Evolutionary conservation across 2,329 filamentous ascomycete species (phyloP).

Genomic region (Calonectria henricotiae): DNA sequence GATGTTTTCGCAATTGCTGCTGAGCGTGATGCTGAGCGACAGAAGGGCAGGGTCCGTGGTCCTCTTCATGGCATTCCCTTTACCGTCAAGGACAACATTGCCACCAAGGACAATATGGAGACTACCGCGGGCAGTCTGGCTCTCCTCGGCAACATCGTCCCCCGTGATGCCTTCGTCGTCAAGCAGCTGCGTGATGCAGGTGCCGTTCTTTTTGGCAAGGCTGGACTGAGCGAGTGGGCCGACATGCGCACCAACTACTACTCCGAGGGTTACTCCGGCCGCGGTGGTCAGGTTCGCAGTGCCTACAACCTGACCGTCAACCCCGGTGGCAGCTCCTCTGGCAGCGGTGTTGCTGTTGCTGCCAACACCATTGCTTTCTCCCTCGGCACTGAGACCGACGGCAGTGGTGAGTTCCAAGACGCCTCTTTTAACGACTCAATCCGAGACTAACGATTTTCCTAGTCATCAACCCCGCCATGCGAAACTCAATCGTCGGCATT

Average conservation of each 20-base stretch:
- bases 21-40: conserved; percentile 74
- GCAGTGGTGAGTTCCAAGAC: conserved; percentile 63
- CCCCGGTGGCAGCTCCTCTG: conserved; percentile 80
- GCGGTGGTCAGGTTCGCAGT: conserved; percentile 76
- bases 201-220: conserved; percentile 80
- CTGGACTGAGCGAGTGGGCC: conserved; percentile 82
- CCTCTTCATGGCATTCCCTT: conserved; percentile 84
- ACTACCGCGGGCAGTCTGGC: conserved; percentile 82
- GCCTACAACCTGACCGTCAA: conserved; percentile 80
- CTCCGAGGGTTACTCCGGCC: conserved; percentile 77
- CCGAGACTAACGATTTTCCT: conserved; percentile 30
- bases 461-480: conserved; percentile 81
- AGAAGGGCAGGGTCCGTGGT: conserved; percentile 71
- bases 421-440: background rate
- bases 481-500: conserved; percentile 80
- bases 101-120: conserved; percentile 85
- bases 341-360: conserved; percentile 76
- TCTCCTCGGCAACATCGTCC: conserved; percentile 76
- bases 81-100: conserved; percentile 77
- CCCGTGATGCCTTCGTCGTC: conserved; percentile 79
- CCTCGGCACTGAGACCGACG: conserved; percentile 83
- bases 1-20: conserved; percentile 76
- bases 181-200: conserved; percentile 75
- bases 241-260: conserved; percentile 79
- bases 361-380: conserved; percentile 76